phyloP scores from a whole-genome alignment of 805 yeast genomes.

The Candida taoyuanica region DNA sequence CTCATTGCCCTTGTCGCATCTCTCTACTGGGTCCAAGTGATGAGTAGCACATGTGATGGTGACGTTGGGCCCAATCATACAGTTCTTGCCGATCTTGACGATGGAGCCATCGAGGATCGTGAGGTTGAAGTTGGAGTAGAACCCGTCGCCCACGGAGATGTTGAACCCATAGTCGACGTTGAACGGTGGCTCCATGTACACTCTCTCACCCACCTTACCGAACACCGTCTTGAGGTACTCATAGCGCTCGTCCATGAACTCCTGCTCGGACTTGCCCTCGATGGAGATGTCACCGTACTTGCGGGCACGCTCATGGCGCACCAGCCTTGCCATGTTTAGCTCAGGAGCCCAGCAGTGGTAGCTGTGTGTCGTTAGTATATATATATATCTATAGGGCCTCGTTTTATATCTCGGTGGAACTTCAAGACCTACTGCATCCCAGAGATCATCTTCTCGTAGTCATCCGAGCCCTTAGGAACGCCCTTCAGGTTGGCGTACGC shows the following conservation, averaged over 20 bases:
- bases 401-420: too few species aligned
- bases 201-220: constrained; percentile 37
- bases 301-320: constrained; percentile 26
- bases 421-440: constrained; percentile 42
- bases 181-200: constrained; percentile 54
- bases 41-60: constrained; percentile 61
- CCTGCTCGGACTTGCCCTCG: constrained; percentile 27
- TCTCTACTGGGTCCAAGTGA: constrained; percentile 45
- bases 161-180: constrained; percentile 66
- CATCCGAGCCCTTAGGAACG: constrained; percentile 27
- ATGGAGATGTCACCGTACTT: constrained; percentile 26
- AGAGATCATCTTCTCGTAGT: constrained; percentile 54
- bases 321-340: constrained; percentile 24
- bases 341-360: constrained; percentile 34
- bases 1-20: constrained; percentile 38
- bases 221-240: constrained; percentile 36
- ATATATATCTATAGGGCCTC: too few species aligned
- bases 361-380: too few species aligned
- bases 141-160: constrained; percentile 48
- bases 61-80: constrained; percentile 60
- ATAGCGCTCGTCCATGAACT: constrained; percentile 33
- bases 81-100: constrained; percentile 56
- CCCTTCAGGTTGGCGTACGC: constrained; percentile 21
- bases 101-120: constrained; percentile 54
- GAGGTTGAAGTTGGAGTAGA: constrained; percentile 56